Percentiles rank a stretch among this genome's conserved stretches.
Evolutionary conservation across 805 yeast species (phyloP).

Genomic region (Ogataea nakhonphanomensis): DNA sequence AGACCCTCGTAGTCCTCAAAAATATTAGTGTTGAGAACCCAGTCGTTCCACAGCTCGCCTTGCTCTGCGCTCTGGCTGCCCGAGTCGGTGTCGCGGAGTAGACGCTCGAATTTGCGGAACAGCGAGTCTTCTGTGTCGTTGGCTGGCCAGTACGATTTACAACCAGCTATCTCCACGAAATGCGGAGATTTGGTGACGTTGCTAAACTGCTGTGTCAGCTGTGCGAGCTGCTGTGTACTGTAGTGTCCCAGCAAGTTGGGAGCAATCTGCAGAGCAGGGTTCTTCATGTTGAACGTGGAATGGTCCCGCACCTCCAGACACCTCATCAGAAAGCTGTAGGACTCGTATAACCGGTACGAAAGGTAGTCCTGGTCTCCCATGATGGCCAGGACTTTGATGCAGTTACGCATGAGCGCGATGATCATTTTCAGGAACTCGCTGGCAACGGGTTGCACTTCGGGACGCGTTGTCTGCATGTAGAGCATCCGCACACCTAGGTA

Average conservation of each 20-base stretch:
- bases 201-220: conserved; percentile 1
- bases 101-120: conserved; percentile 1
- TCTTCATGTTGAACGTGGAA: conserved; percentile 16
- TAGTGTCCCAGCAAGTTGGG: conserved; percentile 8
- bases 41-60: conserved; percentile 12
- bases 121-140: conserved; percentile 2
- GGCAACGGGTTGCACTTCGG: background rate
- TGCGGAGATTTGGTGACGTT: conserved; percentile 2
- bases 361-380: conserved; percentile 21
- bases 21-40: conserved; percentile 14
- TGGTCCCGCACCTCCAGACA: conserved; percentile 17
- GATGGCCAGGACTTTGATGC: conserved; percentile 14
- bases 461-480: conserved; percentile 4
- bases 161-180: background rate
- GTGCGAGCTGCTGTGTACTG: background rate
- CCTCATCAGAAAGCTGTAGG: conserved; percentile 11
- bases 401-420: conserved; percentile 7
- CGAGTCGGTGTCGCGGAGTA: no score
- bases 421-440: background rate
- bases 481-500: conserved; percentile 14
- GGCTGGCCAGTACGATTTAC: conserved; percentile 1
- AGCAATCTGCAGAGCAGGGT: conserved; percentile 1
- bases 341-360: conserved; percentile 13
- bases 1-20: conserved; percentile 13
- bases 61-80: background rate